These are phyloP conservation scores for Sporobolomyces phaffii DNA, from an alignment of 768 basidiomycete genomes.

Conservation along the genomic window DNA sequence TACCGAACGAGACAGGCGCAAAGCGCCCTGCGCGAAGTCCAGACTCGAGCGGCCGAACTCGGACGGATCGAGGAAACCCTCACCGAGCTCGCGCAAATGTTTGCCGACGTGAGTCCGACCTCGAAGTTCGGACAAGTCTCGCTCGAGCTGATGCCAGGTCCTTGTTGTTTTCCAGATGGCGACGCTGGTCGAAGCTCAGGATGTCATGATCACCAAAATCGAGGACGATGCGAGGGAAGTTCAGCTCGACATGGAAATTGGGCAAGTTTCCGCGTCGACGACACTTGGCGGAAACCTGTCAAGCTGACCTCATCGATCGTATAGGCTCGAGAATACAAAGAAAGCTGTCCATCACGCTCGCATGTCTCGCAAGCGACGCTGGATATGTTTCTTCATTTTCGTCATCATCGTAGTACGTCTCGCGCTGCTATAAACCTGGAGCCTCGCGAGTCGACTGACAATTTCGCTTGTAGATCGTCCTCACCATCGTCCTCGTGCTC, in stretches of 20 bases:
- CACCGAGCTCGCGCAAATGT: constrained; percentile 74
- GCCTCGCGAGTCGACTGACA: background rate
- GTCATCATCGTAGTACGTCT: constrained; percentile 47
- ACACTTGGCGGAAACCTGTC: background rate
- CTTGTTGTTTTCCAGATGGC: too few species aligned
- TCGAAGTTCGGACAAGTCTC: too few species aligned
- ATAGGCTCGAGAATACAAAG: constrained; percentile 67
- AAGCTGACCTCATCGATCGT: too few species aligned
- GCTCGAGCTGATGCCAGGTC: too few species aligned
- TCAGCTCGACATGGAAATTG: constrained; percentile 61
- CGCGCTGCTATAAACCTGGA: background rate
- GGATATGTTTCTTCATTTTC: constrained; percentile 65
- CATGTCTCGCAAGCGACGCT: constrained; percentile 80
- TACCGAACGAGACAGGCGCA: constrained; percentile 64
- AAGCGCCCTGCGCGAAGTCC: constrained; percentile 73
- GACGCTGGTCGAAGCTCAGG: constrained; percentile 68
- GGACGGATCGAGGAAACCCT: constrained; percentile 74
- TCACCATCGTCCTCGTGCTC: constrained; percentile 14
- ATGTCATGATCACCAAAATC: constrained; percentile 61
- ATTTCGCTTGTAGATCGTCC: background rate
- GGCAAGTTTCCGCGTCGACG: constrained; percentile 49
- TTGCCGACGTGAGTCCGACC: constrained; percentile 58
- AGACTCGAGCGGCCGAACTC: constrained; percentile 76
- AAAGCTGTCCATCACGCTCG: constrained; percentile 80
- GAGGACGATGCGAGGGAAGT: constrained; percentile 61